Base-by-base conservation (phyloP, 805 yeast genomes). In the Ogataea wickerhamii region DNA sequence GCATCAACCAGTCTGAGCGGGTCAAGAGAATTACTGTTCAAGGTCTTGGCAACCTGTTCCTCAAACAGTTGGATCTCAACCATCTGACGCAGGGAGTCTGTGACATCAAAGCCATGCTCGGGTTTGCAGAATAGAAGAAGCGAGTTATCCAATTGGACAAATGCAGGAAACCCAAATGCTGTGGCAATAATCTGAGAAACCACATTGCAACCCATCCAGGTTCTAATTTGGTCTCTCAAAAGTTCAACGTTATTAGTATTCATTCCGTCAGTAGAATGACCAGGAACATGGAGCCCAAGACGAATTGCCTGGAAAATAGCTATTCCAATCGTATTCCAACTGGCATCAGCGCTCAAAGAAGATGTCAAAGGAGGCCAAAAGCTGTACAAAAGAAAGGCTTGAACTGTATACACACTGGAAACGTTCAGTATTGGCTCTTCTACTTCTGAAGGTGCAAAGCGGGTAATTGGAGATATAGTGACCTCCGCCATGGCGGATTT, bases 341-440 rank as follows among this genome's bases (percentile, higher is more conserved):
- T 83, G 6, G 96, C 83, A 56, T 93, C 98, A 0, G 98, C 96
- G 60, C 94, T 85, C 32, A 93, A 70, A 0, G 97, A 88, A 0
- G 98, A 87, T 0, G 96, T 87, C 26, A 89, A 72, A 3, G 97
- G 96, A 0, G 98, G 98, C 98, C 98, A 91, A 58, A 82, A 78
- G 0, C 97, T 82, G 61, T 85, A 87, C 2, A 91, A 66, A 19
- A 91, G 63, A 46, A 91, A 82, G 0, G 97, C 97, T 59, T 91
- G 98, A 0, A 91, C 97, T 0, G 96, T 84, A 56, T 82, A 91
- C 0, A 91, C 96, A 17, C 95, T 82, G 4, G 95, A 86, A 2
- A 88, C 91, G 51, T 89, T 89, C 53, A 87, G 68, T 10, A 85
- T 74, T 1, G 95, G 94, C 49, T 82, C 89, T 48, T 82, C 89